Base-by-base conservation (phyloP, 1,284 basidiomycete species). In the Apiotrichum gracile region DNA sequence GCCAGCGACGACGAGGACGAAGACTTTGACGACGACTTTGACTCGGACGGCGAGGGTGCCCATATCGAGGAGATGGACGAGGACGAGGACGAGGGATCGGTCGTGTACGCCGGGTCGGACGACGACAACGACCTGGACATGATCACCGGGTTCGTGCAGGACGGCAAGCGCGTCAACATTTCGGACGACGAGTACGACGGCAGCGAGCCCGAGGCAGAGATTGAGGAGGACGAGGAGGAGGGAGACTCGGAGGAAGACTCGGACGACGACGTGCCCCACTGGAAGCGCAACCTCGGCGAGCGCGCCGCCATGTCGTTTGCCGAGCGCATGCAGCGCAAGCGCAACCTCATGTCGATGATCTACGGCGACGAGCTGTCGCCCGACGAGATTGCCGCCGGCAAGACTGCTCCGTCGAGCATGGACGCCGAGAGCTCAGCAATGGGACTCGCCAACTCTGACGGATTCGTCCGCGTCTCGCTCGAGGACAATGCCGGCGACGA, bases 321-420 rank as follows among this genome's bases (percentile, higher is more conserved):
- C 14, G 71, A 76, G 14, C 71, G 74, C 4, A 72, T 80, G 13
- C 76, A 75, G 17, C 74, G 78, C 17, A 77, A 78, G 54, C 83
- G 82, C 62, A 84, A 96, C 68, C 87, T 92, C 81, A 91, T 87
- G 72, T 84, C 85, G 47, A 80, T 96, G 51, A 90, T 97, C 51
- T 97, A 97, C 72, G 79, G 81, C 39, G 83, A 82, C 35, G 75
- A 80, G 10, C 77, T 88, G 12, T 82, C 86, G 1, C 85, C 91
- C 0, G 81, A 83, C 53, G 80, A 91, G 64, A 85, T 94, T 38
- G 74, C 86, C 0, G 71, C 75, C 1, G 82, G 82, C 7, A 65
- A 64, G 45, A 66, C 69, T 24, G 67, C 75, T 5, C 68, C 68
- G 17, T 65, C 64, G 0, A 67, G 67, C 16, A 65, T 72, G 6